Evolutionary conservation across 306 rosid species (phyloP).

Genomic region (Lupinus albus): DNA sequence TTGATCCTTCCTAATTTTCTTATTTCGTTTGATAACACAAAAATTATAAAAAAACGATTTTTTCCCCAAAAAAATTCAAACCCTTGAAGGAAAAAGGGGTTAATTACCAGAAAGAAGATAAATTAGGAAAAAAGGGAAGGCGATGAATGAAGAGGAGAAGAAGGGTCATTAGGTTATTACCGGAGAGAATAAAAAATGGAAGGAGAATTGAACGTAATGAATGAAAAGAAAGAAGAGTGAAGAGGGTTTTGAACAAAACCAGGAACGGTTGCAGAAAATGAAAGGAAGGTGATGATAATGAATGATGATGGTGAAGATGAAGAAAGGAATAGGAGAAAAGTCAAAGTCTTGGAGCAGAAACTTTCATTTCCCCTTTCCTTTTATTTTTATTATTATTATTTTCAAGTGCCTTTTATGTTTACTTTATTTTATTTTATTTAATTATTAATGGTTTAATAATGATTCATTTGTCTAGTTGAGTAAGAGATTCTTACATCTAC

Average conservation of each 20-base stretch:
- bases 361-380: too few relatives aligned
- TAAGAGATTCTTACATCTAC: too few relatives aligned
- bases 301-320: slow-evolving; percentile 10
- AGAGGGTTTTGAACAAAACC: slow-evolving; percentile 17
- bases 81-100: slow-evolving; percentile 11
- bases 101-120: slow-evolving; percentile 5
- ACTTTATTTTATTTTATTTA: too few relatives aligned
- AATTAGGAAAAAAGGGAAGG: neutral
- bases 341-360: slow-evolving; percentile 42
- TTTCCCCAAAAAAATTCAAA: neutral
- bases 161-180: slow-evolving; percentile 10
- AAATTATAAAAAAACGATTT: neutral
- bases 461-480: too few relatives aligned
- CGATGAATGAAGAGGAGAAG: neutral
- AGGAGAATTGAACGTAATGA: neutral
- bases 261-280: slow-evolving; percentile 13
- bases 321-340: slow-evolving; percentile 39
- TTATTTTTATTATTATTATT: too few relatives aligned
- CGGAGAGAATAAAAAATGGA: neutral
- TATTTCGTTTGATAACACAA: slow-evolving; percentile 26
- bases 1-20: neutral
- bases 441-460: too few relatives aligned
- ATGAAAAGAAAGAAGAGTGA: neutral
- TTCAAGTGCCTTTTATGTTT: too few relatives aligned
- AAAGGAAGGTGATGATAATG: neutral